A percentile compares a stretch with the other conserved stretches of the same genome.
Conservation (phyloP, 2,329 filamentous ascomycete species). For the Tolypocladium tundrense region DNA sequence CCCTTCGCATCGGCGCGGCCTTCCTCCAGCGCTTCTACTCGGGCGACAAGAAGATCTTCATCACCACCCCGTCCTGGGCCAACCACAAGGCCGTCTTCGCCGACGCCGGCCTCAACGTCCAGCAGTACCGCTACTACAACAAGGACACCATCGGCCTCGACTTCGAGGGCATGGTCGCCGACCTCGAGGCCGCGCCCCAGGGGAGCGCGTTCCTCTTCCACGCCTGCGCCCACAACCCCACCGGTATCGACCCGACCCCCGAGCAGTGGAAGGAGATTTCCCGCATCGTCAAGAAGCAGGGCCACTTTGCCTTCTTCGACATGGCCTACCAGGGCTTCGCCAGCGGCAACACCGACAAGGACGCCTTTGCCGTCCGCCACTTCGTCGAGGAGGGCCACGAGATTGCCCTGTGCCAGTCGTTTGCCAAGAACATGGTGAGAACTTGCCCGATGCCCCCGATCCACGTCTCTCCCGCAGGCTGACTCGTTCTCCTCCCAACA, state of each 20-base stretch:
- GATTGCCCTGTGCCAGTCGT: slow-evolving; percentile 81
- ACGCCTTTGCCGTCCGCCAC: slow-evolving; percentile 87
- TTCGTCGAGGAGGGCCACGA: slow-evolving; percentile 90
- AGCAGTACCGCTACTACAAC: slow-evolving; percentile 98
- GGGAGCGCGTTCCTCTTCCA: slow-evolving; percentile 89
- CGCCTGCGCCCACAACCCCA: slow-evolving; percentile 96
- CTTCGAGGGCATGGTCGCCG: slow-evolving; percentile 84
- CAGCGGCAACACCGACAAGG: slow-evolving; percentile 80
- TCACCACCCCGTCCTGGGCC: slow-evolving; percentile 92
- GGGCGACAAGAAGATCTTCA: slow-evolving; percentile 88
- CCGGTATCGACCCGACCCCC: slow-evolving; percentile 83
- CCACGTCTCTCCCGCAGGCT: neutral
- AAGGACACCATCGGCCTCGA: slow-evolving; percentile 97
- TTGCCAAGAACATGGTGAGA: slow-evolving; percentile 96
- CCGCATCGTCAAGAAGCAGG: slow-evolving; percentile 71
- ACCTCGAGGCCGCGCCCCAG: slow-evolving; percentile 80
- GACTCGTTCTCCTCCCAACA: slow-evolving; percentile 17
- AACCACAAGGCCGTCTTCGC: slow-evolving; percentile 97
- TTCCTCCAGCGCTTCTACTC: slow-evolving; percentile 92
- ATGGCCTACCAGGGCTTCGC: slow-evolving; percentile 99
- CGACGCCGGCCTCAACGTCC: slow-evolving; percentile 81
- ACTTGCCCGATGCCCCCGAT: neutral
- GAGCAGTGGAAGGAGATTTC: slow-evolving; percentile 92
- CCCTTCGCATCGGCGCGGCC: slow-evolving; percentile 84
- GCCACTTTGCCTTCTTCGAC: slow-evolving; percentile 95